Percentiles rank a stretch among this genome's conserved stretches.
Conservation (phyloP, 2,329 filamentous ascomycete genomes). For the Ascochyta lentis region DNA sequence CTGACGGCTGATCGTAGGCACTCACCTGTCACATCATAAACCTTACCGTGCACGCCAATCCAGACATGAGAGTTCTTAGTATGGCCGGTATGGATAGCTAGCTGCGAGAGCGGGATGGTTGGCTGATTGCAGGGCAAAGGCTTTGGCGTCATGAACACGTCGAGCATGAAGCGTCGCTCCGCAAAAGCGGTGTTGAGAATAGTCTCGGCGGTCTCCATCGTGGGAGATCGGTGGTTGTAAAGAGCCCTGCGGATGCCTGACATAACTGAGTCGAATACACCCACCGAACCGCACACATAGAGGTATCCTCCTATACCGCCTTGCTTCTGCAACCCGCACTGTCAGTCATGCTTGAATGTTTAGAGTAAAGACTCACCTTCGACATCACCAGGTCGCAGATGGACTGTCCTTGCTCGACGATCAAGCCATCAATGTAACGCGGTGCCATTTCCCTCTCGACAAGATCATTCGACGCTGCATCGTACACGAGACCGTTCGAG, state of each 20-base stretch:
- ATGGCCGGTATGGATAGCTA: constrained; percentile 33
- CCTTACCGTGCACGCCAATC: constrained; percentile 87
- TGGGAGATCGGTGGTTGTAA: constrained; percentile 41
- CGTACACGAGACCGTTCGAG: constrained; percentile 56
- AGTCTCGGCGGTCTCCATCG: constrained; percentile 31
- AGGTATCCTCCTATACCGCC: constrained; percentile 45
- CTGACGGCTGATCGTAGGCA: too few species aligned
- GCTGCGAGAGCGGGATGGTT: constrained; percentile 32
- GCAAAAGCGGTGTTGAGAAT: constrained; percentile 35
- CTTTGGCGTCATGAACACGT: constrained; percentile 38
- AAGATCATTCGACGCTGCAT: constrained; percentile 52
- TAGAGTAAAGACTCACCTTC: constrained; percentile 41
- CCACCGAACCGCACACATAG: constrained; percentile 59
- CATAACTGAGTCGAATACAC: constrained; percentile 63
- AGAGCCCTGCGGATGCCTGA: constrained; percentile 63
- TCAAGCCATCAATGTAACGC: constrained; percentile 61
- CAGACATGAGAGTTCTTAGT: constrained; percentile 61
- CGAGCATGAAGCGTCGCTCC: constrained; percentile 33
- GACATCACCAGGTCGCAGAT: constrained; percentile 64
- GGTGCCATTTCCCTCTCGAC: constrained; percentile 59
- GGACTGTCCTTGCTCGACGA: constrained; percentile 59
- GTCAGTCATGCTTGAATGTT: neutral
- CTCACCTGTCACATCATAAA: constrained; percentile 72
- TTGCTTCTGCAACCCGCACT: constrained; percentile 8
- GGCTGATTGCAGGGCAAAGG: constrained; percentile 34